These are phyloP conservation scores for Austropuccinia psidii DNA, from an alignment of 1,284 basidiomycete species.

Conservation along the genomic window DNA sequence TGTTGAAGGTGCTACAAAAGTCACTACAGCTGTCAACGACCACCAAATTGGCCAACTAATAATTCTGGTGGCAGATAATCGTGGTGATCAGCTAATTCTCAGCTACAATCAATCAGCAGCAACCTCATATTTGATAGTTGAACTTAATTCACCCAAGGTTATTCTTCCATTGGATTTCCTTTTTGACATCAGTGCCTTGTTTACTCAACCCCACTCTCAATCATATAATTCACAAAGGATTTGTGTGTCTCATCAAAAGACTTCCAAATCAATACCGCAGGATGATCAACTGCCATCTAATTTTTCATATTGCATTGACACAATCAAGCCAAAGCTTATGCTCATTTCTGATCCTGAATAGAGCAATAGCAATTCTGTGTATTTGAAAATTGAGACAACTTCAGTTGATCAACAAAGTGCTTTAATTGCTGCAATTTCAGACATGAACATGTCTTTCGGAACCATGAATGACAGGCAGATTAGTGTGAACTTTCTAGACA, in stretches of 20 bases:
- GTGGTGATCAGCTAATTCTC: slow-evolving; percentile 90
- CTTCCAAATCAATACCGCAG: slow-evolving; percentile 1
- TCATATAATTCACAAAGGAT: too few species aligned
- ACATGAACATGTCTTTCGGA: slow-evolving; percentile 35
- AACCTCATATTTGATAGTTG: slow-evolving; percentile 68
- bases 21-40: too few species aligned
- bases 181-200: slow-evolving; percentile 78
- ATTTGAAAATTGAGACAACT: slow-evolving; percentile 33
- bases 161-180: slow-evolving; percentile 91
- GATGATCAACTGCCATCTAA: not conserved
- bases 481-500: slow-evolving; percentile 33
- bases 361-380: slow-evolving; percentile 30
- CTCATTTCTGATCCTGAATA: slow-evolving; percentile 35
- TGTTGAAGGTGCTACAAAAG: too few species aligned
- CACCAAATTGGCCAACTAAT: too few species aligned
- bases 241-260: not conserved
- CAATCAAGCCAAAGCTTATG: slow-evolving; percentile 29
- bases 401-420: slow-evolving; percentile 26
- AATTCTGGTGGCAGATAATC: slow-evolving; percentile 80
- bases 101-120: slow-evolving; percentile 66
- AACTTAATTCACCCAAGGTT: slow-evolving; percentile 85
- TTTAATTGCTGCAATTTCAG: slow-evolving; percentile 13
- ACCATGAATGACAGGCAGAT: slow-evolving; percentile 26
- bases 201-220: slow-evolving; percentile 64
- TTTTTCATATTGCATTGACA: slow-evolving; percentile 22